Evolutionary conservation across 139 green algal genomes (phyloP), one percentile per base, ranked within the genome.

Genomic region (Tetradesmus lagerheimii): DNA sequence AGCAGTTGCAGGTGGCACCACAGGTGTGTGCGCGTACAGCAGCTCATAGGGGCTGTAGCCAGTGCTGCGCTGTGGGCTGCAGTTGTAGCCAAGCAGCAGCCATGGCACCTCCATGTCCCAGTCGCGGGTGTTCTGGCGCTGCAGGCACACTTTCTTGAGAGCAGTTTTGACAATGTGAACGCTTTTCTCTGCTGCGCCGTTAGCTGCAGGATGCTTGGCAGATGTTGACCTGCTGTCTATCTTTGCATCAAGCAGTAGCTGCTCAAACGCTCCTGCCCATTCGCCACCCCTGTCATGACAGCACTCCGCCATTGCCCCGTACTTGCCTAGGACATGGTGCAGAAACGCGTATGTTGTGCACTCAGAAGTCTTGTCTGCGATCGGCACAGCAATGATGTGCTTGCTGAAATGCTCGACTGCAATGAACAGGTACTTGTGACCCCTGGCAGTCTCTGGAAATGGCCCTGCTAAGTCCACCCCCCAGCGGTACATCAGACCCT

Each of bases 401-500:
- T 50, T 50, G 5, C 5, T 14, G 8, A 50, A 50, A 8, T 50
- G 43, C 43, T 50, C 43, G 8, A 50, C 43, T 8, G 43, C 43
- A 50, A 50, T 50, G 8, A 50, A 50, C 4, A 50, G 43, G 43
- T 50, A 50, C 43, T 50, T 50, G 43, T 50, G 43, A 4, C 43
- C 43, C 43, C 43, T 50, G 4, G 8, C 5, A 14, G 43, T 50
- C 43, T 50, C 43, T 8, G 43, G 43, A 8, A 50, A 50, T 14
- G 43, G 43, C 8, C 43, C 43, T 50, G 43, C 43, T 8, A 50
- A 8, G 43, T 50, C 43, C 4, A 50, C 43, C 5, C 43, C 82
- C 89, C 83, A 90, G 35, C 85, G 78, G 66, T 90, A 92, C 25
- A 85, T 76, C 29, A 92, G 16, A 0, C 90, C 90, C 15, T 53